Percentiles rank a stretch among this genome's conserved stretches.
These are phyloP conservation scores for Apophysomyces ossiformis DNA, from an alignment of 371 early-diverging fungal species.

Conservation along the genomic window DNA sequence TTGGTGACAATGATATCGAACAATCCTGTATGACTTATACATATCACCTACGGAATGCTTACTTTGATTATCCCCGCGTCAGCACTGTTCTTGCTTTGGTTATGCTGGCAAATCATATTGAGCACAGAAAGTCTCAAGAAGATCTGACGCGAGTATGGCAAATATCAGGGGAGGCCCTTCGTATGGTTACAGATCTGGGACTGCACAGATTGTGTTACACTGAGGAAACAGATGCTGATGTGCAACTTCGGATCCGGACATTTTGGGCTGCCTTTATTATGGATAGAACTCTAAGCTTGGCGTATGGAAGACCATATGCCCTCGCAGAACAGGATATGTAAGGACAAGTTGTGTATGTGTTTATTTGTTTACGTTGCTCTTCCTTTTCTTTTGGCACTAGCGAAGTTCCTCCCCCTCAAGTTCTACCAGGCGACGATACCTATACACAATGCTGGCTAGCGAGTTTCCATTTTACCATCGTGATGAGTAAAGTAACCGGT, in stretches of 20 bases:
- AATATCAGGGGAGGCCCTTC: conserved; percentile 44
- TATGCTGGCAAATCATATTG: conserved; percentile 37
- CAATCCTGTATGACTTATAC: conserved; percentile 13
- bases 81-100: conserved; percentile 40
- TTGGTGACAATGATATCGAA: conserved; percentile 19
- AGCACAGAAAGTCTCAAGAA: conserved; percentile 28
- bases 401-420: neutral
- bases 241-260: conserved; percentile 7
- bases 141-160: conserved; percentile 38
- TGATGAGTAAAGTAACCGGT: conserved; percentile 19
- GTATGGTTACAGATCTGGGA: conserved; percentile 49
- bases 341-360: neutral
- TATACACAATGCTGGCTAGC: conserved; percentile 6
- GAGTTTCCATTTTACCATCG: conserved; percentile 5
- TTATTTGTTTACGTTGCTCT: neutral
- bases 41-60: conserved; percentile 21
- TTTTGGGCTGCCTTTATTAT: conserved; percentile 21
- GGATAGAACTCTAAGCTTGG: conserved; percentile 17
- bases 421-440: neutral
- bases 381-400: neutral
- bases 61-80: conserved; percentile 33
- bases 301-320: conserved; percentile 15
- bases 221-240: conserved; percentile 15
- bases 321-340: conserved; percentile 23
- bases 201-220: conserved; percentile 24